phyloP scores from a whole-genome alignment of 352 stramenopile species.

The Phytophthora pistaciae region DNA sequence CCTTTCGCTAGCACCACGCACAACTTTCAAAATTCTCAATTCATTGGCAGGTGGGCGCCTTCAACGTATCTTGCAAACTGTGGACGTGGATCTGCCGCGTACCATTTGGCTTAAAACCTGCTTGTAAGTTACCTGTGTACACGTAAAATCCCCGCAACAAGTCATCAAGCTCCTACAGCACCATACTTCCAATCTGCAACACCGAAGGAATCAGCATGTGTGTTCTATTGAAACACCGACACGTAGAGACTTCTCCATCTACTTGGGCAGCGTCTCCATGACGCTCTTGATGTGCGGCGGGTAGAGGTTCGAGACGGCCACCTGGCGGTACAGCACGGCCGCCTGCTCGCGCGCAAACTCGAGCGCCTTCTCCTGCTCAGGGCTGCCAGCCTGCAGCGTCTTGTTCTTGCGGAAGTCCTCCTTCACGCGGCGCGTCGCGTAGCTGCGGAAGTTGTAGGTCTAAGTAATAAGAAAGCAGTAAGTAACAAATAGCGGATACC shows the following conservation, averaged over 20 bases:
- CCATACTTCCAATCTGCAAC: too few relatives aligned
- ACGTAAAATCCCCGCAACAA: too few relatives aligned
- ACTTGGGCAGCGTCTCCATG: slow-evolving; percentile 58
- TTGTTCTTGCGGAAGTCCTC: slow-evolving; percentile 83
- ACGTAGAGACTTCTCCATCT: background rate
- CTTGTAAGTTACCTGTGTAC: too few relatives aligned
- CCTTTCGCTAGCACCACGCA: too few relatives aligned
- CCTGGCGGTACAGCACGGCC: slow-evolving; percentile 65
- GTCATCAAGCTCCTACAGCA: too few relatives aligned
- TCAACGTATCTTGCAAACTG: too few relatives aligned
- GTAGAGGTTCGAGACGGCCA: slow-evolving; percentile 75
- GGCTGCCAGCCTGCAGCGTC: slow-evolving; percentile 45
- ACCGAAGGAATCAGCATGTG: background rate
- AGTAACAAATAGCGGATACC: background rate
- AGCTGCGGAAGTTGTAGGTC: slow-evolving; percentile 83
- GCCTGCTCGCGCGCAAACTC: slow-evolving; percentile 57
- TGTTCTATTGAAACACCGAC: background rate
- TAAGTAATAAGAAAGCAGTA: slow-evolving; percentile 23
- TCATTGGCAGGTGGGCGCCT: too few relatives aligned
- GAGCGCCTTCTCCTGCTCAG: slow-evolving; percentile 64
- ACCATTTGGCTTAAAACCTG: too few relatives aligned
- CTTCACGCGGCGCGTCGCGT: slow-evolving; percentile 69
- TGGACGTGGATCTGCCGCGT: too few relatives aligned
- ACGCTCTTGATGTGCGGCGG: slow-evolving; percentile 71
- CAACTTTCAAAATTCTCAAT: too few relatives aligned